Conservation (phyloP, 768 basidiomycete genomes). For the Pisolithus tinctorius region DNA sequence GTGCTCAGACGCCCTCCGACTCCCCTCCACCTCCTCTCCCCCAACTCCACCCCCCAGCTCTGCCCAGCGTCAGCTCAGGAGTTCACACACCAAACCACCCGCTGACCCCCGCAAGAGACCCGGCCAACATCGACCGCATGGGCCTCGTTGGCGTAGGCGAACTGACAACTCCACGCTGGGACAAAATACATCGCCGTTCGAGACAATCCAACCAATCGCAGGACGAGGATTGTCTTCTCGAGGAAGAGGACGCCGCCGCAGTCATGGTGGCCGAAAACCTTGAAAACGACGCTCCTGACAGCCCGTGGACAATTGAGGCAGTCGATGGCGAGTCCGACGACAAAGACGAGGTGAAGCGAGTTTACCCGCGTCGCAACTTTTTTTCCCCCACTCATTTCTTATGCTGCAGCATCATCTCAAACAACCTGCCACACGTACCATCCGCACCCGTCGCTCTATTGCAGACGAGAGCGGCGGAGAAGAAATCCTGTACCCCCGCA, state of each 20-base stretch:
- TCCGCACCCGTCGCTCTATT: slow-evolving; percentile 58
- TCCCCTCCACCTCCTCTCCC: slow-evolving; percentile 54
- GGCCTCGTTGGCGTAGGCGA: slow-evolving; percentile 94
- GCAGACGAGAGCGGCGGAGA: slow-evolving; percentile 86
- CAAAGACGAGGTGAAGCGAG: slow-evolving; percentile 48
- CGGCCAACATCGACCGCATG: slow-evolving; percentile 75
- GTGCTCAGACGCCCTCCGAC: slow-evolving; percentile 59
- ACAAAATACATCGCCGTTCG: slow-evolving; percentile 40
- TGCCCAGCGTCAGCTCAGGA: slow-evolving; percentile 57
- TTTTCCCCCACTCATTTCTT: neutral
- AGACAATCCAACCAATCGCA: slow-evolving; percentile 26
- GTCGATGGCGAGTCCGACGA: slow-evolving; percentile 75
- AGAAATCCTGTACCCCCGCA: slow-evolving; percentile 82
- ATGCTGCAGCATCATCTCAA: slow-evolving; percentile 37
- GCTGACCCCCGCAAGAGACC: slow-evolving; percentile 67
- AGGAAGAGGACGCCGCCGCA: slow-evolving; percentile 28
- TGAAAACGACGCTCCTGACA: slow-evolving; percentile 59
- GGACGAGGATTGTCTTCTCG: slow-evolving; percentile 30
- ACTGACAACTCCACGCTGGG: slow-evolving; percentile 94
- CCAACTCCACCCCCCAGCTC: slow-evolving; percentile 29
- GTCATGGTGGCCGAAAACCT: slow-evolving; percentile 19
- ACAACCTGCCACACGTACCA: slow-evolving; percentile 35
- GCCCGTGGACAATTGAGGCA: slow-evolving; percentile 86
- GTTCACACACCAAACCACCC: slow-evolving; percentile 44
- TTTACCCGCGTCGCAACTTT: neutral